Percentiles rank a stretch among this genome's conserved stretches.
These are phyloP conservation scores for Batkoa obscura DNA, from an alignment of 371 early-diverging fungal species.

Conservation along the genomic window DNA sequence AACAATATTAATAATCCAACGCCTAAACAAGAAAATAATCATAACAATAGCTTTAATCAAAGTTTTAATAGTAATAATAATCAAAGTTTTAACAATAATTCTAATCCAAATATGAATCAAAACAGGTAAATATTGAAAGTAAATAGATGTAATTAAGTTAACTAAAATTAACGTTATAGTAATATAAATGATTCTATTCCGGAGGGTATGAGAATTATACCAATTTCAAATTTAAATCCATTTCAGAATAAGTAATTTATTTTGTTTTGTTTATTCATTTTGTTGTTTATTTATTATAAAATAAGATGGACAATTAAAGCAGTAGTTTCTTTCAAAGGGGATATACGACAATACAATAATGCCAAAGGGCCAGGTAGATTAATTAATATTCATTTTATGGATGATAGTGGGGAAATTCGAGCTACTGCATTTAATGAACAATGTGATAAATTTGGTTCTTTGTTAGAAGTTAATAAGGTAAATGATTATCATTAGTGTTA, in stretches of 20 bases:
- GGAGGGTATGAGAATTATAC: no score
- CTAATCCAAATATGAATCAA: no score
- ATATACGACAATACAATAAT: slow-evolving; percentile 67
- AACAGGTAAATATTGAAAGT: no score
- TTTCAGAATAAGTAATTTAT: neutral
- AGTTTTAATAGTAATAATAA: no score
- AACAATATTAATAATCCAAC: no score
- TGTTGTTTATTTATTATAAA: slow-evolving; percentile 11
- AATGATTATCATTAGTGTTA: neutral
- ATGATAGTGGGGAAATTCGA: slow-evolving; percentile 81
- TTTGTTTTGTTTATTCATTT: neutral
- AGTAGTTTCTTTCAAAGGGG: slow-evolving; percentile 62
- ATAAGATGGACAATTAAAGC: slow-evolving; percentile 84
- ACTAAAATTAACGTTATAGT: no score
- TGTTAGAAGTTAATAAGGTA: slow-evolving; percentile 56
- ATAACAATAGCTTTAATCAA: no score
- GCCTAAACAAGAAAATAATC: no score
- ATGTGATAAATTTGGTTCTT: slow-evolving; percentile 46
- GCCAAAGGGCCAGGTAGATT: slow-evolving; percentile 63
- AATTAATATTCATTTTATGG: slow-evolving; percentile 72
- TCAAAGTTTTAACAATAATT: no score
- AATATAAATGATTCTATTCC: no score
- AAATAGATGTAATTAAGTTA: no score
- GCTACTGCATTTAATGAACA: slow-evolving; percentile 77
- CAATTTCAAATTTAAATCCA: neutral